Evolutionary conservation across 495 filamentous ascomycete genomes (phyloP).

Genomic region (Neurospora tetraspora): DNA sequence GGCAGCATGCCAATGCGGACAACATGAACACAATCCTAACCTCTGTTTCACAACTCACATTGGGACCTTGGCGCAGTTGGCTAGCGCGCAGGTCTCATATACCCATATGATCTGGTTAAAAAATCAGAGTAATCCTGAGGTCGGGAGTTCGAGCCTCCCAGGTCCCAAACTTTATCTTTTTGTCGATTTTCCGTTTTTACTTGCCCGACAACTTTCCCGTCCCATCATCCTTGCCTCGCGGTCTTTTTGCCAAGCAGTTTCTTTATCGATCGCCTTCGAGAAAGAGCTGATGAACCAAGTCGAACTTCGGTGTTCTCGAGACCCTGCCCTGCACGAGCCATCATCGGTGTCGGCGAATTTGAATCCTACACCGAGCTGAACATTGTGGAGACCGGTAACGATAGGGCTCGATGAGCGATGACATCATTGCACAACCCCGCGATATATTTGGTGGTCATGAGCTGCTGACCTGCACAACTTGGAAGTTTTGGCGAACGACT

Average conservation of each 20-base stretch:
- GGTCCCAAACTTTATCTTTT: conserved; percentile 4
- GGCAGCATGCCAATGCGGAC: background rate
- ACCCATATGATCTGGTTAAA: conserved; percentile 9
- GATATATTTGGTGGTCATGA: background rate
- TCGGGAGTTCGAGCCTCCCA: conserved; percentile 16
- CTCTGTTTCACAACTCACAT: background rate
- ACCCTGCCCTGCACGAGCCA: background rate
- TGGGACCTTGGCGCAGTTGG: conserved; percentile 12
- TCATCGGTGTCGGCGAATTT: background rate
- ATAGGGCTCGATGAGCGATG: background rate
- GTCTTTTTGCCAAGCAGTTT: background rate
- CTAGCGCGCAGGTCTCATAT: conserved; percentile 15
- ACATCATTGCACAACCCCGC: background rate
- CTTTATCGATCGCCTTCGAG: background rate
- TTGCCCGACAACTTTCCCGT: background rate
- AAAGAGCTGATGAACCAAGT: background rate
- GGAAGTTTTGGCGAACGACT: background rate
- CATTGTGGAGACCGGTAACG: background rate
- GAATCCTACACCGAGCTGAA: background rate
- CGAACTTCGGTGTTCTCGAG: background rate
- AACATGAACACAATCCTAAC: background rate
- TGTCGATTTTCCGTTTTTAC: background rate
- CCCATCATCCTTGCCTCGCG: background rate
- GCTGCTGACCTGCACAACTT: background rate
- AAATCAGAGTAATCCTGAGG: conserved; percentile 11